A percentile compares a stretch with the other conserved stretches of the same genome.
These are phyloP conservation scores for Hericium rajendrae DNA, from an alignment of 768 basidiomycete genomes.

Conservation along the genomic window DNA sequence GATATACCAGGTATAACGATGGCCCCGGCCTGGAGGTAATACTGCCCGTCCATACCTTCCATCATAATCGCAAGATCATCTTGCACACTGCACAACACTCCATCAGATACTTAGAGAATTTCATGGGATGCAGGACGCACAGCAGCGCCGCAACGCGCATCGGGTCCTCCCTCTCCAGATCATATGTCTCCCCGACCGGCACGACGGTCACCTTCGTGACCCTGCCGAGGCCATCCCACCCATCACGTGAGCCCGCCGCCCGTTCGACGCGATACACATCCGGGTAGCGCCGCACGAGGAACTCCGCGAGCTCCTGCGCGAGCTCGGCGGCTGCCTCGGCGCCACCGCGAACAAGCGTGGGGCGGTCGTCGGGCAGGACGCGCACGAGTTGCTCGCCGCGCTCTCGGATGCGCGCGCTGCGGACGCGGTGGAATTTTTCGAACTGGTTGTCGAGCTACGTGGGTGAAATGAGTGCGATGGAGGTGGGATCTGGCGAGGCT, in stretches of 20 bases:
- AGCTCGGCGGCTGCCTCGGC: slow-evolving; percentile 54
- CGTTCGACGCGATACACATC: slow-evolving; percentile 8
- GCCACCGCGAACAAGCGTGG: slow-evolving; percentile 21
- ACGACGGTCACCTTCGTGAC: slow-evolving; percentile 44
- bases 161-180: slow-evolving; percentile 44
- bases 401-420: slow-evolving; percentile 39
- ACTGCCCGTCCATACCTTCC: slow-evolving; percentile 53
- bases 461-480: not conserved
- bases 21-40: slow-evolving; percentile 68
- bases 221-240: slow-evolving; percentile 23
- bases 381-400: slow-evolving; percentile 39
- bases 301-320: slow-evolving; percentile 62
- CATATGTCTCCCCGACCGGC: slow-evolving; percentile 38
- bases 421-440: slow-evolving; percentile 44
- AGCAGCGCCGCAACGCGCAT: slow-evolving; percentile 53
- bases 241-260: not conserved
- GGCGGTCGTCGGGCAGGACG: slow-evolving; percentile 45
- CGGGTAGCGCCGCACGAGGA: not conserved
- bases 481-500: not conserved
- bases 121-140: slow-evolving; percentile 30
- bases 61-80: slow-evolving; percentile 18
- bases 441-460: slow-evolving; percentile 52
- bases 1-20: slow-evolving; percentile 51
- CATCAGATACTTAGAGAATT: too few species aligned
- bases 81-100: slow-evolving; percentile 8